Evolutionary conservation across 768 basidiomycete species (phyloP), one percentile per base, ranked within the genome.

Genomic region (Leccinum boreale): DNA sequence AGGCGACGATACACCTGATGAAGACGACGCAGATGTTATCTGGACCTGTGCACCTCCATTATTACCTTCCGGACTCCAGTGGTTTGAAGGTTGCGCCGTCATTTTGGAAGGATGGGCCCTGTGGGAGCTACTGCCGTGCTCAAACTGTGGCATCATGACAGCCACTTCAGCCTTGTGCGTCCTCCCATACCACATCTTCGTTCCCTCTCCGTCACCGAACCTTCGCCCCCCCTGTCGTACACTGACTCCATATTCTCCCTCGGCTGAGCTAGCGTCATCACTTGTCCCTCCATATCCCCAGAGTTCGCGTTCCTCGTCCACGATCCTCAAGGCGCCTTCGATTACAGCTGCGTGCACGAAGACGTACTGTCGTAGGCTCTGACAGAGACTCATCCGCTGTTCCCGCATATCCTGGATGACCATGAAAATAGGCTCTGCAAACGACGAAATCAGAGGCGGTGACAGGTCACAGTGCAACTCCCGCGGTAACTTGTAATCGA

Each of bases 341-440:
- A 94, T 81, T 56, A 94, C 78, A 17, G 87, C 92, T 29, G 87
- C 85, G 69, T 97, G 92, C 36, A 94, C 90, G 73, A 95, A 98
- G 19, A 95, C 88, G 67, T 95, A 98, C 75, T 98, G 96, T 57
- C 94, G 78, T 67, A 95, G 75, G 71, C 90, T 96, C 77, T 96
- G 95, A 69, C 95, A 96, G 60, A 97, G 74, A 66, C 92, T 94
- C 96, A 98, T 98, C 54, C 96, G 79, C 74, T 98, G 95, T 71
- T 95, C 87, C 47, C 96, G 82, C 87, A 98, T 93, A 68, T 94
- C 92, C 73, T 95, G 92, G 52, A 98, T 78, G 1, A 97, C 82
- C 55, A 85, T 81, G 70, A 81, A 85, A 42, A 97, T 82, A 3
- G 96, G 96, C 49, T 92, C 88, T 31, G 81, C 79, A 60, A 87